Percentiles rank a stretch among this genome's conserved stretches.
Evolutionary conservation across 2,329 filamentous ascomycete genomes (phyloP).

Genomic region (Seiridium unicorne): DNA sequence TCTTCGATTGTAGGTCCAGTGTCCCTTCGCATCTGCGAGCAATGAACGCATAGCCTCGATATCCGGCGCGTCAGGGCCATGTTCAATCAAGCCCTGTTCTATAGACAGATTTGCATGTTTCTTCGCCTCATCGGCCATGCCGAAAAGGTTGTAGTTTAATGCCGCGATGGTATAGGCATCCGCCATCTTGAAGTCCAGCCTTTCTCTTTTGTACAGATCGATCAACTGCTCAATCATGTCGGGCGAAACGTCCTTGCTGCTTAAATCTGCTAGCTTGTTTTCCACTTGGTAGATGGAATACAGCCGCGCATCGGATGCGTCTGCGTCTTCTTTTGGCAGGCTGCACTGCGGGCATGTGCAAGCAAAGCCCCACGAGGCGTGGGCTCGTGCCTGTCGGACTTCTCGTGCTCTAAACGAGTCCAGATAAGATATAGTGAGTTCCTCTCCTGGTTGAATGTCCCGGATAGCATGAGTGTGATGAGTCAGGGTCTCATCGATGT

Average conservation of each 20-base stretch:
- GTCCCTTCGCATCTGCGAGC: conserved; percentile 22
- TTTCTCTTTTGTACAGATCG: conserved; percentile 30
- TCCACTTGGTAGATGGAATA: conserved; percentile 28
- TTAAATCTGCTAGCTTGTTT: conserved; percentile 14
- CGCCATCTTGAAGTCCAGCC: conserved; percentile 35
- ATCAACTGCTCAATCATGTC: conserved; percentile 30
- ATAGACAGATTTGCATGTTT: conserved; percentile 31
- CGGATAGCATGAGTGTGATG: conserved; percentile 36
- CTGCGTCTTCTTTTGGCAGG: conserved; percentile 15
- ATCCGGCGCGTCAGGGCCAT: conserved; percentile 29
- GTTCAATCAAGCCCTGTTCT: conserved; percentile 32
- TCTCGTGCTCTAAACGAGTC: conserved; percentile 29
- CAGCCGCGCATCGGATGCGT: conserved; percentile 28
- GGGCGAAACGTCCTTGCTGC: conserved; percentile 14
- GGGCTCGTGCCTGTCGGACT: conserved; percentile 27
- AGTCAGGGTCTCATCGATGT: conserved; percentile 33
- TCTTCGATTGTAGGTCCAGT: conserved; percentile 21
- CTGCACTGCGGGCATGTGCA: conserved; percentile 36
- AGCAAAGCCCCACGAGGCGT: conserved; percentile 35
- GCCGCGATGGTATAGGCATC: conserved; percentile 36
- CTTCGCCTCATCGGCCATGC: conserved; percentile 23
- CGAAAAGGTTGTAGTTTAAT: conserved; percentile 34
- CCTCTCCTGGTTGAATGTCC: conserved; percentile 30
- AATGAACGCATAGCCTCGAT: conserved; percentile 31
- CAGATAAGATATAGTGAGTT: conserved; percentile 40